phyloP scores from a whole-genome alignment of 345 rosid species.

The Xanthoceras sorbifolium region DNA sequence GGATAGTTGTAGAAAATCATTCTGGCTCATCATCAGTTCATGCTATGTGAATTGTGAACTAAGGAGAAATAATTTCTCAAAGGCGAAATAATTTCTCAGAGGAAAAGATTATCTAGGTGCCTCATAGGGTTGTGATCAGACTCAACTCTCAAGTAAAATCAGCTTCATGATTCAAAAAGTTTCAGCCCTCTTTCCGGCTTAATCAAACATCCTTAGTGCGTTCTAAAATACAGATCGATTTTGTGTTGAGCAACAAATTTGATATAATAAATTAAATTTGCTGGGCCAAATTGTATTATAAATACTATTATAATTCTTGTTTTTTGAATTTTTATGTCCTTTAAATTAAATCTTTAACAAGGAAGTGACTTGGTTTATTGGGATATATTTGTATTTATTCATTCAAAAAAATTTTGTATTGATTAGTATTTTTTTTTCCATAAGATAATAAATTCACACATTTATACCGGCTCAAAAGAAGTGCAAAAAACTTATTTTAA shows the following conservation, averaged over 20 bases:
- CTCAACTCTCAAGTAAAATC: neutral
- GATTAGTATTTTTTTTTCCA: neutral
- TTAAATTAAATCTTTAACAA: neutral
- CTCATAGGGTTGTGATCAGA: neutral
- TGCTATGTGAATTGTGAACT: neutral
- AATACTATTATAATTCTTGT: neutral
- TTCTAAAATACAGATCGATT: neutral
- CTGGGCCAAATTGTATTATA: neutral
- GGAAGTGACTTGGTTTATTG: neutral
- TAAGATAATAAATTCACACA: neutral
- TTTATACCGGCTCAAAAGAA: neutral
- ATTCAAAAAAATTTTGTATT: neutral
- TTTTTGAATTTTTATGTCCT: neutral
- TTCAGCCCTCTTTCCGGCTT: neutral
- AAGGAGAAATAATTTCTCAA: neutral
- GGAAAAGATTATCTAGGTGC: neutral
- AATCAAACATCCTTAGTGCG: neutral
- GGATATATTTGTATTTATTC: neutral
- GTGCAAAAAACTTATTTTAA: neutral
- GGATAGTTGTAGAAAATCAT: neutral
- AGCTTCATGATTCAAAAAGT: neutral
- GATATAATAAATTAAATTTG: neutral
- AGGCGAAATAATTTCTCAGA: neutral
- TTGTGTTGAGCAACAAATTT: neutral
- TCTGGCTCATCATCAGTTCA: neutral